Evolutionary conservation across 2,329 filamentous ascomycete genomes (phyloP).

Genomic region (Colletotrichum phormii): DNA sequence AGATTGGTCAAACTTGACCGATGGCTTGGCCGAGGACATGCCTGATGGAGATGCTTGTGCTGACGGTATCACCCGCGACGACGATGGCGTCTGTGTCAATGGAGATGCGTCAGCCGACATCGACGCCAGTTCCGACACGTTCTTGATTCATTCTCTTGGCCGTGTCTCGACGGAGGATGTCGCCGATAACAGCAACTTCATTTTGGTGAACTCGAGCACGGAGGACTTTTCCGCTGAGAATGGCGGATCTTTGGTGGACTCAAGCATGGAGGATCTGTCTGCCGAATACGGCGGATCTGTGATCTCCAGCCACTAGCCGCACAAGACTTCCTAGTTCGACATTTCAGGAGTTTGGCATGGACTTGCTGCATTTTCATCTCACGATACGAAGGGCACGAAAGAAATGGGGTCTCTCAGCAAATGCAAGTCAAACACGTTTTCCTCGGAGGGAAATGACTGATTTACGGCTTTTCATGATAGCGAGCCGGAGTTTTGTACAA

Average conservation of each 20-base stretch:
- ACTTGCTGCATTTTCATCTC: background rate
- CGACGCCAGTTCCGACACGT: background rate
- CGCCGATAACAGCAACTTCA: slow-evolving; percentile 3
- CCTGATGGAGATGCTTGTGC: background rate
- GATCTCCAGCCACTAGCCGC: background rate
- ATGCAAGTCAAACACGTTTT: background rate
- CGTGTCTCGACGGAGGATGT: background rate
- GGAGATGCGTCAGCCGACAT: background rate
- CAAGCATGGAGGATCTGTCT: background rate
- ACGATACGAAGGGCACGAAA: background rate
- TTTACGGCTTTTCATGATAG: slow-evolving; percentile 13
- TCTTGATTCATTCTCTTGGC: background rate
- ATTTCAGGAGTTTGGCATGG: background rate
- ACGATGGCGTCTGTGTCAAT: background rate
- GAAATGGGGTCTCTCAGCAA: background rate
- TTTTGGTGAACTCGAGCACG: slow-evolving; percentile 1
- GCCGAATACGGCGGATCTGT: slow-evolving; percentile 23
- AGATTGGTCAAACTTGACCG: background rate
- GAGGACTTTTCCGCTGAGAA: slow-evolving; percentile 20
- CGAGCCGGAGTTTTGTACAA: slow-evolving; percentile 25
- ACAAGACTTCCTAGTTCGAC: background rate
- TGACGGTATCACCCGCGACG: background rate
- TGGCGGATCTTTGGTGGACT: slow-evolving; percentile 13
- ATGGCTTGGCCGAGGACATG: background rate
- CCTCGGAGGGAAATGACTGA: background rate